Evolutionary conservation across 371 early-diverging fungal species (phyloP), one percentile per base, ranked within the genome.

Genomic region (Encephalitozoon cuniculi): DNA sequence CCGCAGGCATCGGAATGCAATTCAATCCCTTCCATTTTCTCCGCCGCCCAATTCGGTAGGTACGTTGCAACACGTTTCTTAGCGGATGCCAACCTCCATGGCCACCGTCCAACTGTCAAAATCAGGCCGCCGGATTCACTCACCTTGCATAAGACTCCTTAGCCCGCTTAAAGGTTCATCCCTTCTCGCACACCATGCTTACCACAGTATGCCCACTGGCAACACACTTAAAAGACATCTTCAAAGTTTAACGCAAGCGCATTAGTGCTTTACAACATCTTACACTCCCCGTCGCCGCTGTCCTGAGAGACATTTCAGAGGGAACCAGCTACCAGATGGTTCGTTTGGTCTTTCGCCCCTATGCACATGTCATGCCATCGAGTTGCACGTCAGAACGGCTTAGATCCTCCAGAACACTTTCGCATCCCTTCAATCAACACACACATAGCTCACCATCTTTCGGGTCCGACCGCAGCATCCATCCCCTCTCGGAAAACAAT

Each of bases 21-120:
- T 15, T 74, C 52, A 74, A 49, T 68, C 37, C 74, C 74, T 30
- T 74, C 74, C 70, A 74, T 74, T 74, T 74, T 74, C 15, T n/a
- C 41, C 40, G 6, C 12, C 30, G 54, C 49, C 72, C 37, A 52
- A 53, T 74, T 74, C 75, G 75, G 46, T 59, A 65, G 75, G 76
- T 75, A 75, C 70, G 76, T 75, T 75, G 76, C 41, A 69, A 75
- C 76, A 75, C 76, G 70, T 59, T 75, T 75, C 76, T 75, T 75
- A 67, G 69, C 76, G 76, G 76, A 69, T 75, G 69, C 65, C 72
- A 32, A 71, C 77, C 41, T 77, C 72, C 72, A 77, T 77, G 63
- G 72, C 77, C 78, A 77, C 77, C 72, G 71, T 53, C 77, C 77
- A 63, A 59, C 72, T 77, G 71, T 77, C 72, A 54, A 39, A 63